Conservation (phyloP, 2,329 filamentous ascomycete species). For the Ophiostoma angusticollis region DNA sequence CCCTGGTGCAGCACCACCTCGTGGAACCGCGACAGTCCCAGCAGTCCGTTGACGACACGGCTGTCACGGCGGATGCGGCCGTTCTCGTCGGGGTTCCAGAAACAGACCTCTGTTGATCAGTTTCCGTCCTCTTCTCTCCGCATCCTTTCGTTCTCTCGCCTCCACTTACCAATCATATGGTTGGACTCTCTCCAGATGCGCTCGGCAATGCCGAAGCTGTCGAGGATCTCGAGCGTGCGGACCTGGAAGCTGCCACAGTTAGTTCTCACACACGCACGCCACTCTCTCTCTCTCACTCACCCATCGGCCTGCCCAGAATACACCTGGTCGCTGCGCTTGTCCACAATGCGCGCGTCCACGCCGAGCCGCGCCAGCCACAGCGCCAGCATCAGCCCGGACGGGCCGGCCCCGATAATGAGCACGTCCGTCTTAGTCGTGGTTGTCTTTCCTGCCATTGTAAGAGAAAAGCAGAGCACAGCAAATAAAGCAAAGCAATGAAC, state of each 20-base stretch:
- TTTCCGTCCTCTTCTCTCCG: too few species aligned
- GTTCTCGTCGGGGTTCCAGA: constrained; percentile 49
- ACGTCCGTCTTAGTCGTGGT: constrained; percentile 12
- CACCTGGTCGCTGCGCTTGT: constrained; percentile 28
- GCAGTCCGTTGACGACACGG: constrained; percentile 49
- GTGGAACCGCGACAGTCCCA: constrained; percentile 48
- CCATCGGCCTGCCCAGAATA: constrained; percentile 33
- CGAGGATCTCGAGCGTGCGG: constrained; percentile 60
- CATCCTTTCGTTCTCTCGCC: too few species aligned
- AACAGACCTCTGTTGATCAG: constrained; percentile 30
- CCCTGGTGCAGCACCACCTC: constrained; percentile 60
- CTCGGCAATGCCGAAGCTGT: constrained; percentile 56
- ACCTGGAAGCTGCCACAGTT: constrained; percentile 31
- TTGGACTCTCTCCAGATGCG: constrained; percentile 53
- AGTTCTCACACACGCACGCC: too few species aligned
- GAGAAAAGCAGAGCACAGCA: too few species aligned
- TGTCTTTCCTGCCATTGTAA: too few species aligned
- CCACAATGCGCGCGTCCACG: constrained; percentile 30
- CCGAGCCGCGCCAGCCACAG: constrained; percentile 30
- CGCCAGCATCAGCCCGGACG: constrained; percentile 28
- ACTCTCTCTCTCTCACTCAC: background rate
- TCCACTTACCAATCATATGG: constrained; percentile 40
- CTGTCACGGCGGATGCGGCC: constrained; percentile 45
- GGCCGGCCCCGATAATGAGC: constrained; percentile 18
- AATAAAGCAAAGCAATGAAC: too few species aligned